Conservation (phyloP, 2,329 filamentous ascomycete genomes). For the Raffaelea ambrosiae region DNA sequence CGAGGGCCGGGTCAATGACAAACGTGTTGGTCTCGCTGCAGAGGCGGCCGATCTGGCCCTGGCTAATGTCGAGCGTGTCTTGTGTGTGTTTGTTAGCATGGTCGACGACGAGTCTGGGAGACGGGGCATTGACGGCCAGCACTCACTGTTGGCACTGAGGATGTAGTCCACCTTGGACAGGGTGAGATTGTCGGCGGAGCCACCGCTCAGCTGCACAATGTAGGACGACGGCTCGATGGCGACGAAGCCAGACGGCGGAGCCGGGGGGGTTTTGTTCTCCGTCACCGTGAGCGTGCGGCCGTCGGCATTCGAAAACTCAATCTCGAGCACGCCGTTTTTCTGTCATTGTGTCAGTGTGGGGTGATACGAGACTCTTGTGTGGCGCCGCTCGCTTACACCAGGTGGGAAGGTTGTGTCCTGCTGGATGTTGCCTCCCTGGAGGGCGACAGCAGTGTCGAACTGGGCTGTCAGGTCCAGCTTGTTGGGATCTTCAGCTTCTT, state of each 20-base stretch:
- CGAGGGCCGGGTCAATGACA: conserved; percentile 24
- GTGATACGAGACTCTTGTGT: not conserved
- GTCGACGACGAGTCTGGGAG: too few relatives aligned
- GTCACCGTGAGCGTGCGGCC: conserved; percentile 26
- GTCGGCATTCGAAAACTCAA: conserved; percentile 28
- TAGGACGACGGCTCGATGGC: conserved; percentile 28
- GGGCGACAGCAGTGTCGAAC: conserved; percentile 20
- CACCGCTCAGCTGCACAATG: conserved; percentile 23
- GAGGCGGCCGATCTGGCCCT: conserved; percentile 26
- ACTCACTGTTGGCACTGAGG: conserved; percentile 24
- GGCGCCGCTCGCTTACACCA: conserved; percentile 14
- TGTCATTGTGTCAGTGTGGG: not conserved
- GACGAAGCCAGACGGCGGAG: conserved; percentile 25
- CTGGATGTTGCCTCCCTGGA: conserved; percentile 23
- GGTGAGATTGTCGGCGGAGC: conserved; percentile 20
- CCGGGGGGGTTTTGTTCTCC: conserved; percentile 24
- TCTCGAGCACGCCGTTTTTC: conserved; percentile 25
- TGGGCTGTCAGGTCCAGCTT: conserved; percentile 21
- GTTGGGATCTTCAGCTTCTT: conserved; percentile 11
- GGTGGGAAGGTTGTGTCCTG: conserved; percentile 24
- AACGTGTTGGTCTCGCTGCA: conserved; percentile 25
- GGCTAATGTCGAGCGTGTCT: conserved; percentile 26
- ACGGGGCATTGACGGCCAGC: not conserved
- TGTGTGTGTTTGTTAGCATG: not conserved
- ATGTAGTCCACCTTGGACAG: conserved; percentile 32